Percentiles rank a stretch among this genome's conserved stretches.
Conservation (phyloP, 2,329 filamentous ascomycete species). For the Pseudopyrenochaeta lycopersici region DNA sequence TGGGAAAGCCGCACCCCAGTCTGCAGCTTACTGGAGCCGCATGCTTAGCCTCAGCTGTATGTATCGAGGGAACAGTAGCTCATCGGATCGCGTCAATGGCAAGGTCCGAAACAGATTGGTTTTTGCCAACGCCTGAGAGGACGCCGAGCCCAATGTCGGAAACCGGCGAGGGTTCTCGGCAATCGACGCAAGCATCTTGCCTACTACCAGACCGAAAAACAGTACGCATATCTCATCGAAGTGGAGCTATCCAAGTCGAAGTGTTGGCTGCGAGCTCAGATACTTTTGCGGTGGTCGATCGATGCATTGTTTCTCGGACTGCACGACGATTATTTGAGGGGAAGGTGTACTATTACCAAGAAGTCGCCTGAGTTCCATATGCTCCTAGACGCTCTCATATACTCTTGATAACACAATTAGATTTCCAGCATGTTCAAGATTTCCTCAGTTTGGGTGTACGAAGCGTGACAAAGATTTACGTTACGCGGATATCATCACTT, state of each 20-base stretch:
- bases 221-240: slow-evolving; percentile 30
- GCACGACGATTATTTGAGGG: slow-evolving; percentile 45
- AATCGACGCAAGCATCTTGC: not conserved
- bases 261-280: slow-evolving; percentile 24
- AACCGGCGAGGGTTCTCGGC: not conserved
- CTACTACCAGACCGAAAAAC: slow-evolving; percentile 8
- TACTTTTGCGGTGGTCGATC: slow-evolving; percentile 27
- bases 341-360: slow-evolving; percentile 33
- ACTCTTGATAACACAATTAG: too few species aligned
- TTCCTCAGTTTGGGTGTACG: too few species aligned
- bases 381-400: not conserved
- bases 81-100: slow-evolving; percentile 14
- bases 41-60: slow-evolving; percentile 39
- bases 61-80: slow-evolving; percentile 38
- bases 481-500: too few species aligned
- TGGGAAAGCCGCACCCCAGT: slow-evolving; percentile 44
- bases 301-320: slow-evolving; percentile 43
- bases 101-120: slow-evolving; percentile 1
- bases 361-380: not conserved
- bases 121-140: slow-evolving; percentile 11
- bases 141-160: slow-evolving; percentile 20
- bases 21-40: slow-evolving; percentile 46
- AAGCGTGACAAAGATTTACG: too few species aligned
- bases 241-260: slow-evolving; percentile 38
- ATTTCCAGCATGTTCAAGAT: too few species aligned